These are phyloP conservation scores for Closterium sp. DNA, from an alignment of 139 green algal species.

Conservation along the genomic window DNA sequence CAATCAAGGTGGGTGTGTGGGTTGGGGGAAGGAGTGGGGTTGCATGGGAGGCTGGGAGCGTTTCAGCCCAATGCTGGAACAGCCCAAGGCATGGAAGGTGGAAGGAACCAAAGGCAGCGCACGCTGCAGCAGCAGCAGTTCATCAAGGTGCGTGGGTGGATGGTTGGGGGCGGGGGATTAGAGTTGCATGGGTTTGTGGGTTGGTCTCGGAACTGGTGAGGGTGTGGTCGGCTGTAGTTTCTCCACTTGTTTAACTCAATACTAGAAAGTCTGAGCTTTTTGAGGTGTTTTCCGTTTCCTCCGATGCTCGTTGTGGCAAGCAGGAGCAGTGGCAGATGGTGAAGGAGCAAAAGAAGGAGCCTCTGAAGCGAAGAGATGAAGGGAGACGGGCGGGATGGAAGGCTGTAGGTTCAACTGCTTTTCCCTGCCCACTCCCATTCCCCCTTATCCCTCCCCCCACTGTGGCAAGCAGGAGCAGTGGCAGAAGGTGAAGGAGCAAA, in stretches of 20 bases:
- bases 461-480: neutral
- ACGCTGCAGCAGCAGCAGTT: neutral
- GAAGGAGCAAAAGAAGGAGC: neutral
- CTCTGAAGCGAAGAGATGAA: neutral
- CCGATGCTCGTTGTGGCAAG: neutral
- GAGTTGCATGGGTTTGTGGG: too few species aligned
- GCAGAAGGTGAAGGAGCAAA: neutral
- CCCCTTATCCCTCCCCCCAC: too few species aligned
- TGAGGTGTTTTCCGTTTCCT: too few species aligned
- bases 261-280: too few species aligned
- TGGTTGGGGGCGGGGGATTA: too few species aligned
- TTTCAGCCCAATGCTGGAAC: neutral
- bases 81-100: neutral
- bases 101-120: neutral
- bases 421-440: too few species aligned
- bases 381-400: neutral
- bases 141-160: neutral
- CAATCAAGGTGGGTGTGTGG: too few species aligned
- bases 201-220: too few species aligned
- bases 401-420: neutral
- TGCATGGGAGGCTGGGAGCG: too few species aligned
- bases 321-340: neutral
- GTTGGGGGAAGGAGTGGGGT: too few species aligned
- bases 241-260: neutral
- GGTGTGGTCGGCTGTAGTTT: neutral